Evolutionary conservation across 1,284 basidiomycete species (phyloP), one percentile per base, ranked within the genome.

Genomic region (Moesziomyces sp.): DNA sequence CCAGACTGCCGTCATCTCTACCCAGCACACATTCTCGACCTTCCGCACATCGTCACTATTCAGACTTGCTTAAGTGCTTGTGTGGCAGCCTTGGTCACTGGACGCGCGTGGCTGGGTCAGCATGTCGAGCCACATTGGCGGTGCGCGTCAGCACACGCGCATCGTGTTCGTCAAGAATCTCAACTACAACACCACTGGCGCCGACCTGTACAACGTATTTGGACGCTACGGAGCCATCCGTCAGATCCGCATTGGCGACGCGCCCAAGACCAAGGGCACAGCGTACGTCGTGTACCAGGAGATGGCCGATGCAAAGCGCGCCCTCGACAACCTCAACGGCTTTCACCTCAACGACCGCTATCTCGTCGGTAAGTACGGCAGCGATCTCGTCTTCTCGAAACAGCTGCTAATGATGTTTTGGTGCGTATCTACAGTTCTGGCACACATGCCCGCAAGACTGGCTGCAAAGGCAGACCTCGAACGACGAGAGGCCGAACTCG

Each of bases 281-380:
- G 97, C 96, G 0, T 99, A 96, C 82, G 92, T 99, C 14, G 85
- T 85, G 9, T 86, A 81, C 58, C 86, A 86, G 72, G 86, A 86
- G 50, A 82, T 86, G 48, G 78, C 79, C 42, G 86, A 86, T 74
- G 85, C 86, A 18, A 97, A 97, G 86, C 94, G 95, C 81, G 96
- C 96, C 0, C 89, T 97, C 58, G 94, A 96, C 83, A 93, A 97
- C 85, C 85, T 99, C 82, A 99, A 99, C 80, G 97, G 96, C 43
- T 99, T 99, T 87, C 96, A 99, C 86, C 86, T 99, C 69, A 94
- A 97, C 87, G 96, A 97, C 85, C 90, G 97, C 35, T 99, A 99
- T 86, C 96, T 99, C 61, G 85, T 86, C 56, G 85, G 84, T 85
- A 52, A 57, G 83, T 78, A 43, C 28, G 8, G n/a, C n/a, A n/a